Percentiles rank a stretch among this genome's conserved stretches.
phyloP scores from a whole-genome alignment of 805 yeast species.

The Saturnispora quitensis region DNA sequence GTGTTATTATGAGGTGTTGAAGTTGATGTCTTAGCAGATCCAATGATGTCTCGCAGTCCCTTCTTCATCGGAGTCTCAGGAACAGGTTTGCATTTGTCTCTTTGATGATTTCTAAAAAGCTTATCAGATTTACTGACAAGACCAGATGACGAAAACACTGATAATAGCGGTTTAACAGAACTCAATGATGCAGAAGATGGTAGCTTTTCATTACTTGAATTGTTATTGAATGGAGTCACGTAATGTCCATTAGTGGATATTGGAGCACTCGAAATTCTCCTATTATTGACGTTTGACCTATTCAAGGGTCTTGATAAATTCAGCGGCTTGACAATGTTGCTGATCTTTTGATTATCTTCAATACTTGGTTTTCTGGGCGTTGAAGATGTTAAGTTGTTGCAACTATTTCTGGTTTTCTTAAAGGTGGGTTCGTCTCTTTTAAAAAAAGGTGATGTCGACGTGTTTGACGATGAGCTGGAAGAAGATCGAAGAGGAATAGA shows the following conservation, averaged over 20 bases:
- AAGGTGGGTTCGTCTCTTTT: not conserved
- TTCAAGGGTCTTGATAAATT: slow-evolving; percentile 3
- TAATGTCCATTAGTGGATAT: slow-evolving; percentile 4
- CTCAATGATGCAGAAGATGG: slow-evolving; percentile 49
- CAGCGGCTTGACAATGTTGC: slow-evolving; percentile 9
- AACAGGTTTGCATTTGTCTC: slow-evolving; percentile 26
- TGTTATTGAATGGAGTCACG: slow-evolving; percentile 2
- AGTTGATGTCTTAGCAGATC: slow-evolving; percentile 11
- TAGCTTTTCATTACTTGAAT: not conserved
- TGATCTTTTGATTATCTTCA: not conserved
- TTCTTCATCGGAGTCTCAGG: slow-evolving; percentile 61
- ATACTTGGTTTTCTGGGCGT: slow-evolving; percentile 7
- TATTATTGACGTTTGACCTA: slow-evolving; percentile 1
- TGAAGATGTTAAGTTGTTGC: not conserved
- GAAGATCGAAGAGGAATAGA: slow-evolving; percentile 3
- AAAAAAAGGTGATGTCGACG: slow-evolving; percentile 4
- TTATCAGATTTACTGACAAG: slow-evolving; percentile 46
- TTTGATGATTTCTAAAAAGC: slow-evolving; percentile 31
- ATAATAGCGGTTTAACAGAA: slow-evolving; percentile 74
- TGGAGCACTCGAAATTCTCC: slow-evolving; percentile 4
- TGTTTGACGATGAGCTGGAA: slow-evolving; percentile 1
- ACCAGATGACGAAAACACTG: slow-evolving; percentile 74
- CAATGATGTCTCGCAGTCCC: slow-evolving; percentile 28
- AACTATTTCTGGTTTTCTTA: not conserved
- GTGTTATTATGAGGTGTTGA: slow-evolving; percentile 6